phyloP scores from a whole-genome alignment of 192 early-diverging fungal species.

The Coemansia aciculifera region DNA sequence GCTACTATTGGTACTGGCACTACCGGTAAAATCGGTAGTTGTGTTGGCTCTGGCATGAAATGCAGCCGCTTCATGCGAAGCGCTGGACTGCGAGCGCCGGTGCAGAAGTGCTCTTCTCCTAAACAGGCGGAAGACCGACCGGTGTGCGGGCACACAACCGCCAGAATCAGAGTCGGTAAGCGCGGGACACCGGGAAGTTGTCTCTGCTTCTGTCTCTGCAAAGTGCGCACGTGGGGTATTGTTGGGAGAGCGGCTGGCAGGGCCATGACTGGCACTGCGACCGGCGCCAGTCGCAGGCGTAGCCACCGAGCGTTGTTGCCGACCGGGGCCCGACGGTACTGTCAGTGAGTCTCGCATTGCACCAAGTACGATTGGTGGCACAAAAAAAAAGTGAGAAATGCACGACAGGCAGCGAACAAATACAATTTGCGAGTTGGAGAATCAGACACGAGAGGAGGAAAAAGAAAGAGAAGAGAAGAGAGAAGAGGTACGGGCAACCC shows the following conservation, averaged over 20 bases:
- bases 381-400: not conserved
- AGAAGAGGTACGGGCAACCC: not conserved
- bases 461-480: slow-evolving; percentile 1
- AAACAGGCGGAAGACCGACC: slow-evolving; percentile 48
- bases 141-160: slow-evolving; percentile 48
- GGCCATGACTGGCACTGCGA: slow-evolving; percentile 11
- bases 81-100: slow-evolving; percentile 21
- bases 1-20: slow-evolving; percentile 28
- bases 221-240: slow-evolving; percentile 1
- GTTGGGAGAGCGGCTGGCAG: slow-evolving; percentile 1
- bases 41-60: not conserved
- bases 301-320: not conserved
- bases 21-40: slow-evolving; percentile 14
- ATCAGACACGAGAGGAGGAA: not conserved
- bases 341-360: slow-evolving; percentile 8
- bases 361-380: slow-evolving; percentile 1
- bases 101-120: slow-evolving; percentile 26
- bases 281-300: not conserved
- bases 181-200: slow-evolving; percentile 1
- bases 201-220: slow-evolving; percentile 8
- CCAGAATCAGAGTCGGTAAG: slow-evolving; percentile 19
- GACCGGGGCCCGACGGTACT: not conserved
- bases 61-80: not conserved
- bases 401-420: not conserved
- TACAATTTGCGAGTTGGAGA: not conserved